phyloP scores from a whole-genome alignment of 352 stramenopile genomes.

The Phytophthora crassamura region DNA sequence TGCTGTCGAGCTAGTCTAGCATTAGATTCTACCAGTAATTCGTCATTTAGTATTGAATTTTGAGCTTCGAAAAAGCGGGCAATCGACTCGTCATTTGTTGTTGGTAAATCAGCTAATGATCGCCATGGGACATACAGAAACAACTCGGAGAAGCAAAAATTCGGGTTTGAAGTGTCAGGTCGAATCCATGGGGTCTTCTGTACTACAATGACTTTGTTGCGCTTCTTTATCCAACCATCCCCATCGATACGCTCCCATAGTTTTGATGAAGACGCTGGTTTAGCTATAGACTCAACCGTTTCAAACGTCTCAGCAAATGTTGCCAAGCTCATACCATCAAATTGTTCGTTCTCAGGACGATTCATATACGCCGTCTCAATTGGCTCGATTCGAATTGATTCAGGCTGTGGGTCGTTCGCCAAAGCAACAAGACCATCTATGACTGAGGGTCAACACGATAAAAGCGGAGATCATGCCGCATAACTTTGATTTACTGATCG shows the following conservation, averaged over 20 bases:
- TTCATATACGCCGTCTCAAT: conserved; percentile 11
- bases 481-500: conserved; percentile 6
- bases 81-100: conserved; percentile 10
- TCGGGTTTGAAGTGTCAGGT: too few relatives aligned
- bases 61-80: conserved; percentile 3
- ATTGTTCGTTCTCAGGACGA: background rate
- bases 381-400: conserved; percentile 5
- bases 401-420: background rate
- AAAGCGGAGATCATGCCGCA: background rate
- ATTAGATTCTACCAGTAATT: conserved; percentile 11
- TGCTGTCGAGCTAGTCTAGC: conserved; percentile 6
- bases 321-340: conserved; percentile 11
- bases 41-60: background rate
- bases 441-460: conserved; percentile 12
- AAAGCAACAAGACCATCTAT: background rate
- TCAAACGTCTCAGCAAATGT: conserved; percentile 19
- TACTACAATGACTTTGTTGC: too few relatives aligned
- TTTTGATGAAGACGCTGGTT: too few relatives aligned
- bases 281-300: too few relatives aligned
- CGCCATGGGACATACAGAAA: conserved; percentile 14
- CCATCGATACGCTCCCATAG: too few relatives aligned
- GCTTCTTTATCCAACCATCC: too few relatives aligned
- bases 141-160: conserved; percentile 11
- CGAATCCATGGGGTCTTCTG: too few relatives aligned
- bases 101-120: background rate